Conservation (phyloP, 1,284 basidiomycete genomes). For the Lentinula novae-zelandiae region DNA sequence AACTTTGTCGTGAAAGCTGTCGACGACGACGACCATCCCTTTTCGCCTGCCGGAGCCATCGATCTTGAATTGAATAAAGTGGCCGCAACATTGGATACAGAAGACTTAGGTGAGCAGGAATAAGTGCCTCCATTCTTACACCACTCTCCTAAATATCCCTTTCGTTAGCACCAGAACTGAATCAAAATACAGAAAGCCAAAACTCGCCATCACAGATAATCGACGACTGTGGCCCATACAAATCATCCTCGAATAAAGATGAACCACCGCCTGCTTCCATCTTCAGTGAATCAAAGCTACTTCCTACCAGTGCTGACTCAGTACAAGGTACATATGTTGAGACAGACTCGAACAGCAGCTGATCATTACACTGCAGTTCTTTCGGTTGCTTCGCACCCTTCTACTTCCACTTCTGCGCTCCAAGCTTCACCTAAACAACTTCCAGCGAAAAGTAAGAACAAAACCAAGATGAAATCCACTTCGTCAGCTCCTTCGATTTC, state of each 20-base stretch:
- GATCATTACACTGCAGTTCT: neutral
- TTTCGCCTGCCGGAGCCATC: neutral
- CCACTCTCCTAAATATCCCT: neutral
- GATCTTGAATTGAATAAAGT: neutral
- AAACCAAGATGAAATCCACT: neutral
- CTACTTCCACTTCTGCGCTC: neutral
- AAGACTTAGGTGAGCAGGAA: neutral
- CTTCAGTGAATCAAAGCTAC: neutral
- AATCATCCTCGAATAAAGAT: neutral
- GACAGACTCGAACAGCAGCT: neutral
- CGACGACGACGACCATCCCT: neutral
- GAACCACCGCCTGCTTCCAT: neutral
- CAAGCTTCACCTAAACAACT: neutral
- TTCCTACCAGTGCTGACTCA: neutral
- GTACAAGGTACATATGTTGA: neutral
- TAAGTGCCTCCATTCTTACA: neutral
- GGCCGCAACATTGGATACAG: neutral
- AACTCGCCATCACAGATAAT: neutral
- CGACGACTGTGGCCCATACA: neutral
- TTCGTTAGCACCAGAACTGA: neutral
- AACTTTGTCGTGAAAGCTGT: too few species aligned
- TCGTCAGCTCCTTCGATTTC: constrained; percentile 1
- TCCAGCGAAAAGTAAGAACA: neutral
- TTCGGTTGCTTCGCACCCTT: neutral
- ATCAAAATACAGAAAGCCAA: neutral